Percentiles rank a stretch among this genome's conserved stretches.
Evolutionary conservation across 2,329 filamentous ascomycete species (phyloP).

Genomic region (Ophiocordyceps robertsii): DNA sequence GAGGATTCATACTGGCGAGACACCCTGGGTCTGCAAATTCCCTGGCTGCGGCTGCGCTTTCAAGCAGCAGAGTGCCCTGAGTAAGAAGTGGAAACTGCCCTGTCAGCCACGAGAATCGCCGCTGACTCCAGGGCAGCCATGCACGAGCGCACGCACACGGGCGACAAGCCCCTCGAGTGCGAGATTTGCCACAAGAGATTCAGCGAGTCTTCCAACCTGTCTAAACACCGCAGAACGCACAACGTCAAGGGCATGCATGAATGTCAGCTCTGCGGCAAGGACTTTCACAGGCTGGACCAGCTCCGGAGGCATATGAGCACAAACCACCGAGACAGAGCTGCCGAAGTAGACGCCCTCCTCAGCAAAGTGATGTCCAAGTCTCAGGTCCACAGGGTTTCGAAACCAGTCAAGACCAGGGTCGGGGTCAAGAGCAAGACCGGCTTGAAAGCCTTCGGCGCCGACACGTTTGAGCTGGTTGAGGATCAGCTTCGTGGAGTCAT

Average conservation of each 20-base stretch:
- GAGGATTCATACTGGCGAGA: slow-evolving; percentile 52
- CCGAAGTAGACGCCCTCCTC: slow-evolving; percentile 7
- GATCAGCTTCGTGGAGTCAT: background rate
- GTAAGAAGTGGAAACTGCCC: slow-evolving; percentile 24
- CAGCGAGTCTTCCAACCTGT: slow-evolving; percentile 52
- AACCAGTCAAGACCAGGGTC: slow-evolving; percentile 3
- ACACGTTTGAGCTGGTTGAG: slow-evolving; percentile 1
- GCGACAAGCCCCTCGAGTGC: slow-evolving; percentile 48
- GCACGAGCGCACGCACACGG: slow-evolving; percentile 53
- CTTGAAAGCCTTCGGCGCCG: background rate
- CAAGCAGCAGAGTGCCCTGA: slow-evolving; percentile 53
- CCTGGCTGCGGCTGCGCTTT: slow-evolving; percentile 43
- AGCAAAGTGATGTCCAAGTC: slow-evolving; percentile 5
- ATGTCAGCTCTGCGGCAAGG: slow-evolving; percentile 40
- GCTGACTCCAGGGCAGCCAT: slow-evolving; percentile 33
- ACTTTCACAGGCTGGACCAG: slow-evolving; percentile 48
- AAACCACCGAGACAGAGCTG: slow-evolving; percentile 17
- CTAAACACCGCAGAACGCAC: slow-evolving; percentile 52
- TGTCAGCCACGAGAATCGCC: background rate
- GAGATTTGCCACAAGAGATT: slow-evolving; percentile 45
- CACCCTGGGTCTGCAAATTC: slow-evolving; percentile 43
- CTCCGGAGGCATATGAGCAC: slow-evolving; percentile 37
- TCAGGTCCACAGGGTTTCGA: slow-evolving; percentile 4
- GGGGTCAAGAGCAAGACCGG: slow-evolving; percentile 1
- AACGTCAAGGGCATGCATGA: slow-evolving; percentile 35